These are phyloP conservation scores for Botrytis cinerea DNA, from an alignment of 2,329 filamentous ascomycete genomes.

Conservation along the genomic window DNA sequence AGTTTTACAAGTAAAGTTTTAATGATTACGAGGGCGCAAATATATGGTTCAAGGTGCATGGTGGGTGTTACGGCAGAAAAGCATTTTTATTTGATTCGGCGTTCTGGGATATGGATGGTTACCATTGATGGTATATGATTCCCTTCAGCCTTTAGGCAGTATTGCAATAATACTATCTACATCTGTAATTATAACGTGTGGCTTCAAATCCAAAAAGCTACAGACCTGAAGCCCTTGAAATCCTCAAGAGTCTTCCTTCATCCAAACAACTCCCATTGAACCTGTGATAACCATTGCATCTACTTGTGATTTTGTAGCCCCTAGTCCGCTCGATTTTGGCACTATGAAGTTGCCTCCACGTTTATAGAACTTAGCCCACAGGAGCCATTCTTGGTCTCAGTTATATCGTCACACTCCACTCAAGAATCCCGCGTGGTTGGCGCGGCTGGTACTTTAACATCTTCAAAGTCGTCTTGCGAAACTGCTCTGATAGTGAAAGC, in stretches of 20 bases:
- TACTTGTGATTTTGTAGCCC: neutral
- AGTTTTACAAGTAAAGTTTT: constrained; percentile 23
- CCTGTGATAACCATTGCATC: constrained; percentile 9
- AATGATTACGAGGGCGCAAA: constrained; percentile 37
- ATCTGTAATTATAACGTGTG: constrained; percentile 37
- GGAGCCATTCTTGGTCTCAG: neutral
- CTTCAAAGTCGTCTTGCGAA: constrained; percentile 94
- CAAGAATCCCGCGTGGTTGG: constrained; percentile 26
- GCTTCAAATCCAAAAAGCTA: neutral
- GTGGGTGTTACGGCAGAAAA: constrained; percentile 31
- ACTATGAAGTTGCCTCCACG: neutral
- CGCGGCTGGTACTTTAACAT: constrained; percentile 81
- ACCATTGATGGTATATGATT: constrained; percentile 32
- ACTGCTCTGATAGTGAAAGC: constrained; percentile 77
- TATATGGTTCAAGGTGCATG: constrained; percentile 25
- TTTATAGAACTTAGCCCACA: neutral
- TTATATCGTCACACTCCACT: neutral
- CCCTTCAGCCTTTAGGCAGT: constrained; percentile 28
- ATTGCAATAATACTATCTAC: constrained; percentile 19
- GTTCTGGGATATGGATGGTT: constrained; percentile 17
- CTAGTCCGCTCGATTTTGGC: neutral
- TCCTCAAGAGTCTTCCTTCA: constrained; percentile 21
- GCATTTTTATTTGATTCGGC: constrained; percentile 30
- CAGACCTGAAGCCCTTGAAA: constrained; percentile 26
- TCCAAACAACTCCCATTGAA: neutral